phyloP scores from a whole-genome alignment of 2,329 filamentous ascomycete genomes.

The Nemania sp. region DNA sequence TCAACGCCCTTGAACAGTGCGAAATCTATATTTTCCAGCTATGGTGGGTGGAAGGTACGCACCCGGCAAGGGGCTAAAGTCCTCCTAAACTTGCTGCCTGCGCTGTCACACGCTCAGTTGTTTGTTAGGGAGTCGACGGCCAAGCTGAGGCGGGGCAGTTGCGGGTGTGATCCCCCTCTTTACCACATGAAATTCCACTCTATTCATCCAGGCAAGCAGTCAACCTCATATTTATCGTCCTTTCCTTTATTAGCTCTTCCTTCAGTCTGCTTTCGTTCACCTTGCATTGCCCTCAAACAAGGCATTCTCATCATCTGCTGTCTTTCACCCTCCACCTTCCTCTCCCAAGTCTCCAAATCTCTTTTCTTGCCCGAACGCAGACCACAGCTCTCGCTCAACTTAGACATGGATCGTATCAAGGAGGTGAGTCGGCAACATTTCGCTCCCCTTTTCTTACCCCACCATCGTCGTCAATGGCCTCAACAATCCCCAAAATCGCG shows the following conservation, averaged over 20 bases:
- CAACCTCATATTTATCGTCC: constrained; percentile 31
- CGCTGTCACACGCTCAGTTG: no score
- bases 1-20: no score
- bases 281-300: constrained; percentile 17
- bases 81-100: no score
- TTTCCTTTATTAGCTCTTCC: constrained; percentile 33
- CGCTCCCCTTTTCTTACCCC: constrained; percentile 37
- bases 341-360: constrained; percentile 34
- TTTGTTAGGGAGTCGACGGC: constrained; percentile 4
- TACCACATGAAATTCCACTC: constrained; percentile 39
- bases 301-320: constrained; percentile 23
- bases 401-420: constrained; percentile 84
- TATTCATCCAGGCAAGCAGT: constrained; percentile 35
- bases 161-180: constrained; percentile 31
- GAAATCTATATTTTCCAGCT: no score
- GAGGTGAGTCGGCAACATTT: constrained; percentile 63
- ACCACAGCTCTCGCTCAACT: constrained; percentile 23
- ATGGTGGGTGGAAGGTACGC: no score
- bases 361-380: constrained; percentile 36
- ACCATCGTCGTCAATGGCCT: constrained; percentile 37
- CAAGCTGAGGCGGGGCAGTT: constrained; percentile 36
- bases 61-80: no score
- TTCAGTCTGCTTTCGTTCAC: constrained; percentile 28
- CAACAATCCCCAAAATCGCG: constrained; percentile 16
- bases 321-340: constrained; percentile 27